phyloP scores from a whole-genome alignment of 805 yeast genomes.

The Kazachstania psychrophila region DNA sequence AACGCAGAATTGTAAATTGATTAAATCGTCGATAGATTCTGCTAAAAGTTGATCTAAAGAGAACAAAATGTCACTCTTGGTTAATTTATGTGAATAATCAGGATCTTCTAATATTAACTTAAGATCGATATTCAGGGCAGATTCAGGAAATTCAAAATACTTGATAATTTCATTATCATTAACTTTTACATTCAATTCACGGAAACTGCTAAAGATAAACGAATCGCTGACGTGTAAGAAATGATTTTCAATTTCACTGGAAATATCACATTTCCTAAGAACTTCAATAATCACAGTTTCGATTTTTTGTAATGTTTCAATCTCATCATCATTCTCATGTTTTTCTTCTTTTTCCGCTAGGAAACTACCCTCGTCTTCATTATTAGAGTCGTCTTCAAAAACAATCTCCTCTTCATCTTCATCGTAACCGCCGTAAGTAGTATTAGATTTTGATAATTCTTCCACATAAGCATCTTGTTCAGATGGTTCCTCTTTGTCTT shows the following conservation, averaged over 20 bases:
- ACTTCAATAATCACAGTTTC: not conserved
- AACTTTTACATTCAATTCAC: not conserved
- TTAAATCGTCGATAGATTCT: slow-evolving; percentile 1
- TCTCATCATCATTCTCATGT: slow-evolving; percentile 1
- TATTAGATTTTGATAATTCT: slow-evolving; percentile 8
- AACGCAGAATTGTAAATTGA: slow-evolving; percentile 2
- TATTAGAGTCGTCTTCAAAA: slow-evolving; percentile 1
- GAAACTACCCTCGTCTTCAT: not conserved
- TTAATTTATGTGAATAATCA: not conserved
- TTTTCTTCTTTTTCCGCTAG: slow-evolving; percentile 1
- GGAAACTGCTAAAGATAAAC: not conserved
- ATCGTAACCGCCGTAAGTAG: slow-evolving; percentile 8
- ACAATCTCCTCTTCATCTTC: slow-evolving; percentile 2
- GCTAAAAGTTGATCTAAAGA: slow-evolving; percentile 2
- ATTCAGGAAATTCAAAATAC: not conserved
- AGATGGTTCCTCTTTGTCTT: not conserved
- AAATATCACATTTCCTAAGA: not conserved
- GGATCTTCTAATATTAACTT: not conserved
- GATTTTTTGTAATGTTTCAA: not conserved
- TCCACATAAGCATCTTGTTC: slow-evolving; percentile 19
- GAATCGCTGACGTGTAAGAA: not conserved
- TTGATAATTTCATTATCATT: not conserved
- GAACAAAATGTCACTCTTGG: slow-evolving; percentile 1
- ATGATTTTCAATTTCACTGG: not conserved
- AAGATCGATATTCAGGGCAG: not conserved